A percentile compares a stretch with the other conserved stretches of the same genome.
Evolutionary conservation across 1,139 yeast species (phyloP).

Genomic region (Suhomyces panamericanus): DNA sequence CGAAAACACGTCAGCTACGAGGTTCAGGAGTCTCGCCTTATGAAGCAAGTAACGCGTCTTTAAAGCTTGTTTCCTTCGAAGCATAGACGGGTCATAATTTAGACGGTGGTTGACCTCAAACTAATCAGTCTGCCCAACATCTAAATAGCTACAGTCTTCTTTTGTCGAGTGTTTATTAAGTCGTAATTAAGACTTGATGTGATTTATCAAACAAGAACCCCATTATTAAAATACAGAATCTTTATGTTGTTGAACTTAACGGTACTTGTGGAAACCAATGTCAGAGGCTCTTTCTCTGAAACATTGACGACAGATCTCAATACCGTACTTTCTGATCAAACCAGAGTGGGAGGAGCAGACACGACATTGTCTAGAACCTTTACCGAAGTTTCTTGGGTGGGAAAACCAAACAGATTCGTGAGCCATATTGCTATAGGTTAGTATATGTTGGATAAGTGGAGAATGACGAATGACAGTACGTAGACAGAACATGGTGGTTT

Average conservation of each 20-base stretch:
- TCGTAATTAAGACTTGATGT: constrained; percentile 11
- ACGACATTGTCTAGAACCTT: constrained; percentile 99
- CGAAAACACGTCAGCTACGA: no score
- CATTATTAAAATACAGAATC: constrained; percentile 13
- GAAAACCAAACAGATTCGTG: constrained; percentile 99
- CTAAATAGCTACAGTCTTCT: constrained; percentile 2
- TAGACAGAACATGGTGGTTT: background rate
- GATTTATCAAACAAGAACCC: constrained; percentile 12
- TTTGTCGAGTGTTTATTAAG: constrained; percentile 12
- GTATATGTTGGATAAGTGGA: constrained; percentile 7
- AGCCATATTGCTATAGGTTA: constrained; percentile 73
- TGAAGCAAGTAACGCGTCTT: no score
- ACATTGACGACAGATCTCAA: constrained; percentile 99
- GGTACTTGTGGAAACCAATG: constrained; percentile 99
- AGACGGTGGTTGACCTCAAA: no score
- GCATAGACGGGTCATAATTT: no score
- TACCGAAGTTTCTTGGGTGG: constrained; percentile 99
- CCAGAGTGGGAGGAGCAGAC: constrained; percentile 99
- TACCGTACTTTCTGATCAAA: constrained; percentile 99
- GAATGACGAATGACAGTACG: background rate
- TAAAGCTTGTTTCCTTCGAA: no score
- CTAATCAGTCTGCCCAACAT: no score
- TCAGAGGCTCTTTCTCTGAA: constrained; percentile 99
- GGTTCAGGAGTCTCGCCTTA: no score
- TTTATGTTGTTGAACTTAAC: constrained; percentile 52